Evolutionary conservation across 768 basidiomycete species (phyloP), one percentile per base, ranked within the genome.

Genomic region (Podaxis mareebaensis): DNA sequence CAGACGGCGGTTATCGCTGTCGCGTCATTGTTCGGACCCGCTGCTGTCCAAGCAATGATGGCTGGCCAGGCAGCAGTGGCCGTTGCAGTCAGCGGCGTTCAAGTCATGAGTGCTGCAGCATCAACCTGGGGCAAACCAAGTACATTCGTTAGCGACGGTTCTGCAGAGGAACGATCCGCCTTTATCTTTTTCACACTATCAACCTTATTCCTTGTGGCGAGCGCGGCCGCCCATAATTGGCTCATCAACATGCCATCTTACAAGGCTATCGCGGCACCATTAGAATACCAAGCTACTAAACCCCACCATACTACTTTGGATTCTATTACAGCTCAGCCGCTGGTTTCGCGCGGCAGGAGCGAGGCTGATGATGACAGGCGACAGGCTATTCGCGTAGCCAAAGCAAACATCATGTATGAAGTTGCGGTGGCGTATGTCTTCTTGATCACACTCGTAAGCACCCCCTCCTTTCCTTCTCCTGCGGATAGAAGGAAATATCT

Each of bases 31-130:
- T 91, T 94, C 67, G 95, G 94, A 0, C 82, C 86, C 2, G 73
- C 80, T 6, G 87, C 87, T 12, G 82, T 95, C 57, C 90, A 95
- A 72, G 79, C 85, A 26, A 78, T 91, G 71, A 84, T 95, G 81
- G 86, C 92, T 2, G 94, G 93, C 11, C 92, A 95, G 74, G 94
- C 91, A 0, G 92, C 90, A 0, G 85, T 95, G 1, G 95, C 88
- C 0, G 91, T 96, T 12, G 87, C 85, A 1, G 87, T 95, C 65
- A 93, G 92, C 58, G 77, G 80, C 1, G 87, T 93, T 0, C 93
- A 95, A 69, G 82, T 94, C 7, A 65, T 87, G 38, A 87, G 91
- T 63, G 82, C 89, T 8, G 73, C 79, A 0, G 76, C 83, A 1
- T 89, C 89, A 8, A 76, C 91, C 15, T 80, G 78, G 78, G 77